A percentile compares a stretch with the other conserved stretches of the same genome.
phyloP scores from a whole-genome alignment of 495 filamentous ascomycete genomes.

The Extremus antarcticus region DNA sequence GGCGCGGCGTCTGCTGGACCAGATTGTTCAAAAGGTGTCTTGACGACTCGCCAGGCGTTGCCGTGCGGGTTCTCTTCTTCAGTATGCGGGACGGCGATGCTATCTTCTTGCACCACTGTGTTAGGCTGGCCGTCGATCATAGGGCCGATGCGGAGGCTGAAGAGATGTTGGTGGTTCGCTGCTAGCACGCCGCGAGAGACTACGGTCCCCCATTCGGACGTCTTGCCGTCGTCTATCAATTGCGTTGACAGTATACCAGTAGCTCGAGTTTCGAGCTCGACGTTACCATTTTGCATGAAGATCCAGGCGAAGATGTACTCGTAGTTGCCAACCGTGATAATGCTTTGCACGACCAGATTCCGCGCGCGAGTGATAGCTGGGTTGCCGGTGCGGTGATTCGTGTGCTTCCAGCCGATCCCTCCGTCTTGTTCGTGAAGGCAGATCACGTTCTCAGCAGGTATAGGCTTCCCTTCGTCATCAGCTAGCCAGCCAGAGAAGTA shows the following conservation, averaged over 20 bases:
- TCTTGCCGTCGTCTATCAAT: slow-evolving; percentile 22
- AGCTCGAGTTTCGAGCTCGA: slow-evolving; percentile 24
- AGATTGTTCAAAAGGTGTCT: slow-evolving; percentile 6
- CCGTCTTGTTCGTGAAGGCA: slow-evolving; percentile 25
- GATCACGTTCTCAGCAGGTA: slow-evolving; percentile 20
- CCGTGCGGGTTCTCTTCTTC: slow-evolving; percentile 22
- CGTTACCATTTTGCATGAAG: slow-evolving; percentile 21
- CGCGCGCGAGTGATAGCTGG: slow-evolving; percentile 20
- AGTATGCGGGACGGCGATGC: slow-evolving; percentile 17
- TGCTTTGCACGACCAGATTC: slow-evolving; percentile 25
- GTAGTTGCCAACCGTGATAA: slow-evolving; percentile 28
- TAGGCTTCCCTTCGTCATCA: slow-evolving; percentile 13
- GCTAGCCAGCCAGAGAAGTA: slow-evolving; percentile 20
- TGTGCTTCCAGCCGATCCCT: slow-evolving; percentile 26
- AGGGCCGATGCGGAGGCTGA: slow-evolving; percentile 26
- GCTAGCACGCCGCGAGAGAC: slow-evolving; percentile 24
- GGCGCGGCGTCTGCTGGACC: slow-evolving; percentile 13
- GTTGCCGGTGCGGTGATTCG: slow-evolving; percentile 21
- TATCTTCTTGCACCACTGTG: slow-evolving; percentile 23
- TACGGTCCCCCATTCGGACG: slow-evolving; percentile 19
- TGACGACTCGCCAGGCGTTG: slow-evolving; percentile 17
- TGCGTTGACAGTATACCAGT: slow-evolving; percentile 26
- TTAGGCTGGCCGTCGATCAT: slow-evolving; percentile 24
- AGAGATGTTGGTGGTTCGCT: slow-evolving; percentile 26
- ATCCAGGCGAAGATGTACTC: slow-evolving; percentile 27